These are phyloP conservation scores for Actinomortierella wolfii DNA, from an alignment of 371 early-diverging fungal genomes.

Conservation along the genomic window DNA sequence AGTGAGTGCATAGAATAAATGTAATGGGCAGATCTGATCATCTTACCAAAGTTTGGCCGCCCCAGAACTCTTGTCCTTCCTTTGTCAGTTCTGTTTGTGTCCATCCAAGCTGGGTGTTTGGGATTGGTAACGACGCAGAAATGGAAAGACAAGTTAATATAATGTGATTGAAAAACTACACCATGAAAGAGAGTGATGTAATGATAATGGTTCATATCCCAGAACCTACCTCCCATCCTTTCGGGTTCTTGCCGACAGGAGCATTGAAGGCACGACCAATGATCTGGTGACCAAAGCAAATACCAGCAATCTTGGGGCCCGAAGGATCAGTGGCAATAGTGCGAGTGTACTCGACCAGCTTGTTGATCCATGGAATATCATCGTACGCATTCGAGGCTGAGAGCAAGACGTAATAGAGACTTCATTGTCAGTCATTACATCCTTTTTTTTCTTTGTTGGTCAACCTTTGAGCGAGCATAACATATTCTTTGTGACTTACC, in stretches of 20 bases:
- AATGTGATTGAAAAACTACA: no score
- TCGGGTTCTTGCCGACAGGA: constrained; percentile 52
- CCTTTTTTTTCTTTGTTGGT: no score
- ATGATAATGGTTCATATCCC: constrained; percentile 1
- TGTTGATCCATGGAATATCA: constrained; percentile 62
- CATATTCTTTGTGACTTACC: constrained; percentile 27
- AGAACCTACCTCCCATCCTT: constrained; percentile 71
- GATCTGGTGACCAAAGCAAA: constrained; percentile 82
- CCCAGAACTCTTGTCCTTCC: constrained; percentile 48
- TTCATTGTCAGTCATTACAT: not conserved
- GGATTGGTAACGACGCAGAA: not conserved
- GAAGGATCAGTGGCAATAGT: constrained; percentile 20
- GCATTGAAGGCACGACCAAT: constrained; percentile 70
- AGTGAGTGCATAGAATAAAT: no score
- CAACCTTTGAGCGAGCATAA: no score
- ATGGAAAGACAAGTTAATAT: not conserved
- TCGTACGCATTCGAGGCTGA: constrained; percentile 52
- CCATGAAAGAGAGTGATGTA: not conserved
- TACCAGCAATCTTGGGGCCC: constrained; percentile 53
- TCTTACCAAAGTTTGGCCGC: constrained; percentile 28
- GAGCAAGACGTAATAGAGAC: not conserved
- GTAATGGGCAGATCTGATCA: constrained; percentile 9
- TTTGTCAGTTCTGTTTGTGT: constrained; percentile 47
- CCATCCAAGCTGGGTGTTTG: constrained; percentile 50
- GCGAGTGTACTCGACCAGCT: constrained; percentile 54